These are phyloP conservation scores for Yamadazyma philogaea DNA, from an alignment of 805 yeast species.

Conservation along the genomic window DNA sequence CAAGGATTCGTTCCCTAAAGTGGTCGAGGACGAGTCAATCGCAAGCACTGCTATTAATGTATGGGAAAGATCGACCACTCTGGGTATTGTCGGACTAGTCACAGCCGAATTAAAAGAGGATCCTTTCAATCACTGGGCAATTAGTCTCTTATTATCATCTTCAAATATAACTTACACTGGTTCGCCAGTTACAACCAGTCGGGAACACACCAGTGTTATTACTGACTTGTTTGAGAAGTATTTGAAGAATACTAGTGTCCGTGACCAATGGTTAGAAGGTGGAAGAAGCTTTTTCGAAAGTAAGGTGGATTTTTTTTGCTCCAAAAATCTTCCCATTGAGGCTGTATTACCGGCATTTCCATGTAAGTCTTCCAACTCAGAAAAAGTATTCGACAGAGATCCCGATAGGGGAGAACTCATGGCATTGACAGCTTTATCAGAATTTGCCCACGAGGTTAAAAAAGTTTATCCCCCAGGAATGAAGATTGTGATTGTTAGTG, in stretches of 20 bases:
- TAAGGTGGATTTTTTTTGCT: conserved; percentile 47
- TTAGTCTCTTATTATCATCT: conserved; percentile 23
- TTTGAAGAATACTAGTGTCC: conserved; percentile 44
- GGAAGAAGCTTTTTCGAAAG: conserved; percentile 44
- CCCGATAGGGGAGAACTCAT: conserved; percentile 54
- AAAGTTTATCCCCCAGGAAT: conserved; percentile 53
- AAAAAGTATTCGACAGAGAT: conserved; percentile 45
- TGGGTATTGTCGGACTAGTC: conserved; percentile 25
- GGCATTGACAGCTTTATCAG: conserved; percentile 30
- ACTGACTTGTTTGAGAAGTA: conserved; percentile 44
- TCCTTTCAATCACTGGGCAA: conserved; percentile 33
- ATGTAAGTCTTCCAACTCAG: conserved; percentile 56
- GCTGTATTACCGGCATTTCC: conserved; percentile 65
- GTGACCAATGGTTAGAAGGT: conserved; percentile 49
- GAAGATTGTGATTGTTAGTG: conserved; percentile 55
- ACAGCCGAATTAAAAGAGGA: conserved; percentile 22
- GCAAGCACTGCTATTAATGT: conserved; percentile 8
- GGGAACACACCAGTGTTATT: conserved; percentile 15
- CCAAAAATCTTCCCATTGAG: conserved; percentile 46
- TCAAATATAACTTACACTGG: conserved; percentile 18
- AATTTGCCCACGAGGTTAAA: conserved; percentile 27
- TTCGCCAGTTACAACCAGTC: neutral
- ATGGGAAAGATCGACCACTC: conserved; percentile 21
- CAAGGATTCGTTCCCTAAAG: neutral
- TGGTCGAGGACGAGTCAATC: conserved; percentile 1